Percentiles rank a stretch among this genome's conserved stretches.
These are phyloP conservation scores for Gautieria morchelliformis DNA, from an alignment of 768 basidiomycete species.

Conservation along the genomic window DNA sequence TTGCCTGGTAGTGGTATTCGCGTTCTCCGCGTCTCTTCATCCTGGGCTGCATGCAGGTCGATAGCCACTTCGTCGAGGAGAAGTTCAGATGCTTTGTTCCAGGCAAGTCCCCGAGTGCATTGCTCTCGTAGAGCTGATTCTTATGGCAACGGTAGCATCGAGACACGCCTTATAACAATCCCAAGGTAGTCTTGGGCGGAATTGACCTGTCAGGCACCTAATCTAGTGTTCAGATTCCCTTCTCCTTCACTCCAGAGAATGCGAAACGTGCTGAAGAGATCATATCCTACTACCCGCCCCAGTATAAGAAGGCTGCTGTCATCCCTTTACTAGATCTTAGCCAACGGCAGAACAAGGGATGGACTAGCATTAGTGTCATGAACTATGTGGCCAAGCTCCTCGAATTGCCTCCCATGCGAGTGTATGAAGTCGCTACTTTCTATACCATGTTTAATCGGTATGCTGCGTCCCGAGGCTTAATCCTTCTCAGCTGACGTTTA, in stretches of 20 bases:
- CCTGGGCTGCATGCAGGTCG: neutral
- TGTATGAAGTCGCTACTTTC: slow-evolving; percentile 98
- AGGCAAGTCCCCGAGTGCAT: neutral
- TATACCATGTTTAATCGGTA: slow-evolving; percentile 99
- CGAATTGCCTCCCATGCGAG: slow-evolving; percentile 95
- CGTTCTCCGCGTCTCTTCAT: neutral
- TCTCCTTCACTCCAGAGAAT: slow-evolving; percentile 77
- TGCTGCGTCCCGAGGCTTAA: slow-evolving; percentile 15
- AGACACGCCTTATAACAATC: slow-evolving; percentile 90
- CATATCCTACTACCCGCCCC: slow-evolving; percentile 87
- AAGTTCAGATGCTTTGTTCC: slow-evolving; percentile 5
- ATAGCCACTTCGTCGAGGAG: slow-evolving; percentile 3
- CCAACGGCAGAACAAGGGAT: slow-evolving; percentile 96
- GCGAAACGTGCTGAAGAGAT: slow-evolving; percentile 79
- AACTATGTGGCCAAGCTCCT: slow-evolving; percentile 92
- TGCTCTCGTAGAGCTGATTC: neutral
- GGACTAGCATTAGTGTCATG: slow-evolving; percentile 98
- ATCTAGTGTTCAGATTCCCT: slow-evolving; percentile 57
- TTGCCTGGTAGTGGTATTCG: neutral
- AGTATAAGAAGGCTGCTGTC: slow-evolving; percentile 98
- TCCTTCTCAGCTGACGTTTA: neutral
- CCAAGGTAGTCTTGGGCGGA: slow-evolving; percentile 42
- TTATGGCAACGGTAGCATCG: slow-evolving; percentile 58
- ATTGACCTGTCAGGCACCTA: neutral
- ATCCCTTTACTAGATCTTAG: slow-evolving; percentile 95